Evolutionary conservation across 495 filamentous ascomycete species (phyloP), one percentile per base, ranked within the genome.

Genomic region (Neurospora sp.): DNA sequence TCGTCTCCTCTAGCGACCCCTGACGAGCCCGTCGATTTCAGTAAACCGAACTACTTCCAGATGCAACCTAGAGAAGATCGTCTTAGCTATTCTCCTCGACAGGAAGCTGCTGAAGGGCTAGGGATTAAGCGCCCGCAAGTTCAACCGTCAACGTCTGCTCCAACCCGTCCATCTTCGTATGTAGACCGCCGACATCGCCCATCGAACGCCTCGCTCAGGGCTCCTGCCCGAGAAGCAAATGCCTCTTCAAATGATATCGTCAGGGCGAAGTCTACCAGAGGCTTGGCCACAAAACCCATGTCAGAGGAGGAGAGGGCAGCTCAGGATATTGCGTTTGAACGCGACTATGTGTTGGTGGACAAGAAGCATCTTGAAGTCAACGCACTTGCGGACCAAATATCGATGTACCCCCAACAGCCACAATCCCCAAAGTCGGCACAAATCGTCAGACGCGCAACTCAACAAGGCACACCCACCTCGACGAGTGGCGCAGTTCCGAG

Each of bases 321-420:
- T 12, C 93, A 97, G 76, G 95, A 96, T 72, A 89, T 96, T 6
- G 93, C 92, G 2, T 93, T 96, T 79, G 94, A 96, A 78, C 87
- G 94, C 75, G 96, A 98, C 76, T 99, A 98, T 76, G 95, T 99
- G 41, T 83, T 99, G 20, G 93, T 99, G 23, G 96, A 99, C 82
- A 98, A 98, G 84, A 91, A 91, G 71, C 91, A 91, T 9, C 94
- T 98, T 5, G 93, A 98, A 80, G 95, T 98, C 38, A 98, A 99
- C 83, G 95, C 96, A 5, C 93, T 99, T 79, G 96, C 96, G 10
- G 96, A 99, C 79, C 94, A 98, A 80, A 84, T 99, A 75, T 93
- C 93, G 20, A 90, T 93, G 69, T 93, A 92, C 73, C 87, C 91
- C 71, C 85, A 86, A 46, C 86, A 90, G 71, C 78, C 81, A 0